These are phyloP conservation scores for Pichia terricola DNA, from an alignment of 1,139 yeast species.

Conservation along the genomic window DNA sequence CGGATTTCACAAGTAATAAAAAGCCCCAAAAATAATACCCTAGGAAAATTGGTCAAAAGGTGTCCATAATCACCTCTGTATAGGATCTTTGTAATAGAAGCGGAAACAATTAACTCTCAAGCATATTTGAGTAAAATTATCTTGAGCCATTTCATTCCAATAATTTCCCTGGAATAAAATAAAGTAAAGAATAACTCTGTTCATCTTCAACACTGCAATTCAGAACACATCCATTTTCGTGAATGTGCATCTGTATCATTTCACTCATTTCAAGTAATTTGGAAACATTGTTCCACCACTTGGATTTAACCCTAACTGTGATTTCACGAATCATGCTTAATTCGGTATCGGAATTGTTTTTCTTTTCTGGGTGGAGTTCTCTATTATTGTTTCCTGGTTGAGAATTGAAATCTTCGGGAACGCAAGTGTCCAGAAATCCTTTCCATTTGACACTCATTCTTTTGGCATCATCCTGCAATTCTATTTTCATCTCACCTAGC, in stretches of 20 bases:
- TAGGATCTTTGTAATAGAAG: no score
- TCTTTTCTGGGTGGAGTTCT: no score
- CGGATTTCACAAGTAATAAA: no score
- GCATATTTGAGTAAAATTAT: no score
- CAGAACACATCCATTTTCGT: slow-evolving; percentile 43
- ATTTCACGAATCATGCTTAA: slow-evolving; percentile 23
- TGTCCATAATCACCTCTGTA: no score
- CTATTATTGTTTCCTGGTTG: neutral
- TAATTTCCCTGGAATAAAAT: slow-evolving; percentile 27
- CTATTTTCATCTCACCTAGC: slow-evolving; percentile 34
- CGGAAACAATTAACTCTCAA: no score
- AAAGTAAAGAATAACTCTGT: slow-evolving; percentile 46
- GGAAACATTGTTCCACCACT: slow-evolving; percentile 52
- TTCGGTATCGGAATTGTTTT: slow-evolving; percentile 9
- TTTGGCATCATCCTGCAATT: slow-evolving; percentile 45
- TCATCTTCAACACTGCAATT: slow-evolving; percentile 50
- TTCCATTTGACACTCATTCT: slow-evolving; percentile 53
- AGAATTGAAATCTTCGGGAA: slow-evolving; percentile 7
- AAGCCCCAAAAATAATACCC: no score
- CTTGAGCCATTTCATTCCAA: no score
- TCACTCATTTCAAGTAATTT: slow-evolving; percentile 45
- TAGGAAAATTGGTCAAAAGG: no score
- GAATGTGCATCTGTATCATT: slow-evolving; percentile 41
- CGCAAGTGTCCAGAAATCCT: slow-evolving; percentile 25
- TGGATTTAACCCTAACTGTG: slow-evolving; percentile 36